Percentiles rank a stretch among this genome's conserved stretches.
Conservation (phyloP, 306 rosid genomes). For the Cucurbita pepo region DNA sequence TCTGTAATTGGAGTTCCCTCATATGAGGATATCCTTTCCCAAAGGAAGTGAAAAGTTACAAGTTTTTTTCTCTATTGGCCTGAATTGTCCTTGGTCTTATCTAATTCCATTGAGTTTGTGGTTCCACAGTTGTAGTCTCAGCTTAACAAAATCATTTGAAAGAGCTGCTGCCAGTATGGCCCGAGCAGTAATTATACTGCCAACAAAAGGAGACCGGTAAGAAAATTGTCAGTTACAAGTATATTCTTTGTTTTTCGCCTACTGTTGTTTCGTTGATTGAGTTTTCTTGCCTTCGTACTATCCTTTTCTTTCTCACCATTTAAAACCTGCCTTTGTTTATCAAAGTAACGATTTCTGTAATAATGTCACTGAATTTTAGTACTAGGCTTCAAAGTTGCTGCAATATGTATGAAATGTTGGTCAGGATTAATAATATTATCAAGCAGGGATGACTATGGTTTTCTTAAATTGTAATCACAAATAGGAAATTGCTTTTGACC, state of each 20-base stretch:
- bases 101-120: constrained; percentile 21
- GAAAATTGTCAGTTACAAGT: constrained; percentile 17
- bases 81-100: constrained; percentile 6
- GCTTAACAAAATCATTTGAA: constrained; percentile 75
- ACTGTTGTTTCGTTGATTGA: background rate
- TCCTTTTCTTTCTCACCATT: background rate
- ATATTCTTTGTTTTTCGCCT: background rate
- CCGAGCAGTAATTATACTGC: constrained; percentile 80
- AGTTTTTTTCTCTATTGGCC: background rate
- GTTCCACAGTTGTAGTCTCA: constrained; percentile 75
- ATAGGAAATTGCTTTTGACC: background rate
- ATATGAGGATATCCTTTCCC: background rate
- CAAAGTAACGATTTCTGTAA: background rate
- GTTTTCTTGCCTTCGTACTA: background rate
- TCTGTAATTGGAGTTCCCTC: background rate
- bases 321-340: background rate
- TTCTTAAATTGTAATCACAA: background rate
- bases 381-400: background rate
- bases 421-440: background rate
- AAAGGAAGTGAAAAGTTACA: background rate
- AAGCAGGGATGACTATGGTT: background rate
- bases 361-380: background rate
- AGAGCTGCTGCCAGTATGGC: constrained; percentile 92
- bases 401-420: background rate
- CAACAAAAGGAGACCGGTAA: constrained; percentile 82